These are phyloP conservation scores for Hypomontagnella monticulosa DNA, from an alignment of 495 filamentous ascomycete species.

Conservation along the genomic window DNA sequence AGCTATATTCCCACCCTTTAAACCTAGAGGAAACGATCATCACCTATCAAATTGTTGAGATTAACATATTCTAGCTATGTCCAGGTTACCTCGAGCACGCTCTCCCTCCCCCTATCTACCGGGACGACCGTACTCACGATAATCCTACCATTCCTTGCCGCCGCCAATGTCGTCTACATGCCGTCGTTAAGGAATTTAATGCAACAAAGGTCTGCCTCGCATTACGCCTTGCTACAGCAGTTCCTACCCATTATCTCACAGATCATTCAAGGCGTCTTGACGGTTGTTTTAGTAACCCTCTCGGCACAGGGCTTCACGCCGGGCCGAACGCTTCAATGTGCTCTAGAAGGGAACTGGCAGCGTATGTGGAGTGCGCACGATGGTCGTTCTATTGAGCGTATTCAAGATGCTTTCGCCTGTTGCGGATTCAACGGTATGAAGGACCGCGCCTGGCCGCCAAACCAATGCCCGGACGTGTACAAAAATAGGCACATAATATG, in stretches of 20 bases:
- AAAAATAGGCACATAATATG: slow-evolving; percentile 25
- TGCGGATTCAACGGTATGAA: slow-evolving; percentile 67
- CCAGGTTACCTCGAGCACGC: slow-evolving; percentile 55
- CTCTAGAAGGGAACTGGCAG: slow-evolving; percentile 64
- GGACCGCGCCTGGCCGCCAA: slow-evolving; percentile 65
- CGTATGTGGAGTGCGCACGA: slow-evolving; percentile 59
- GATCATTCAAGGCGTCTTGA: slow-evolving; percentile 58
- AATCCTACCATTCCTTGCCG: slow-evolving; percentile 61
- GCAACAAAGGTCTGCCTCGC: slow-evolving; percentile 10
- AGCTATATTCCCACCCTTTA: not conserved
- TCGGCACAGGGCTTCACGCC: slow-evolving; percentile 64
- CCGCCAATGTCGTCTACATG: slow-evolving; percentile 50
- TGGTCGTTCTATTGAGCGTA: slow-evolving; percentile 59
- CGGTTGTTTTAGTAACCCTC: slow-evolving; percentile 64
- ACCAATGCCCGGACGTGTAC: slow-evolving; percentile 13
- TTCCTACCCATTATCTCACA: slow-evolving; percentile 51
- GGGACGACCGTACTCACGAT: slow-evolving; percentile 59
- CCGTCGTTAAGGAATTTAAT: slow-evolving; percentile 29
- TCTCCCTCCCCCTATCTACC: slow-evolving; percentile 62
- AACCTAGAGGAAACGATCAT: too few species aligned
- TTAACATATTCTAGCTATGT: slow-evolving; percentile 53
- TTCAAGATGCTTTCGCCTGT: slow-evolving; percentile 72
- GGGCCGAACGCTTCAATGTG: slow-evolving; percentile 56
- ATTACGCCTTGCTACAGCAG: slow-evolving; percentile 39
- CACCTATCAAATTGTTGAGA: not conserved